phyloP scores from a whole-genome alignment of 2,329 filamentous ascomycete species.

The Fusarium nanum region DNA sequence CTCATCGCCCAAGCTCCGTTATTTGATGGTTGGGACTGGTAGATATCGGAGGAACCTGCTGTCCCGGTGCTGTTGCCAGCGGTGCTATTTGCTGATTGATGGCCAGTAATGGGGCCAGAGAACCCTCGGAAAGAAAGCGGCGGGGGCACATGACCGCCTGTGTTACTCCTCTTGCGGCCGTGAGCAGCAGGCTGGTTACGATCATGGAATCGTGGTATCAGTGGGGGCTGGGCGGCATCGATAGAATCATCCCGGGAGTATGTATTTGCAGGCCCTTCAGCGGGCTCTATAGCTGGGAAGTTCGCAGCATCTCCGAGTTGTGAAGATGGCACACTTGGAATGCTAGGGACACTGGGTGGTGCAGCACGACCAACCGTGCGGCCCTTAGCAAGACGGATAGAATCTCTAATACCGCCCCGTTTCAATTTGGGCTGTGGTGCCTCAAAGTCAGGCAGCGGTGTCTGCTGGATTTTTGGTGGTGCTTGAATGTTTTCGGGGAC shows the following conservation, averaged over 20 bases:
- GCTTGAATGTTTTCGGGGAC: constrained; percentile 77
- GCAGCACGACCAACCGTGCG: constrained; percentile 60
- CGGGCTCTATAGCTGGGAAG: constrained; percentile 56
- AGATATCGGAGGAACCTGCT: constrained; percentile 70
- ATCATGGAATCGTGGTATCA: constrained; percentile 76
- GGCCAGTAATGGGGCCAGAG: constrained; percentile 65
- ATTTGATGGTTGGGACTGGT: constrained; percentile 65
- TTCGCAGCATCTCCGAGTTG: constrained; percentile 52
- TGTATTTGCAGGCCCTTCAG: constrained; percentile 51
- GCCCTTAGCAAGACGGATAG: constrained; percentile 87
- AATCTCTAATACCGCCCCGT: constrained; percentile 79
- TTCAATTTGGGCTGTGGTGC: constrained; percentile 60
- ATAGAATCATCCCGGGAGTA: constrained; percentile 62
- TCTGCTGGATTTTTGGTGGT: constrained; percentile 57
- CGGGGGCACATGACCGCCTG: constrained; percentile 77
- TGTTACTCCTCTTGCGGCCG: constrained; percentile 89
- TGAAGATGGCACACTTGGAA: constrained; percentile 54
- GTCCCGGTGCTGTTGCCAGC: constrained; percentile 68
- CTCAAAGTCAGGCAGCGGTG: constrained; percentile 64
- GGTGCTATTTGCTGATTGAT: constrained; percentile 66
- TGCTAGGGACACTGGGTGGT: constrained; percentile 65
- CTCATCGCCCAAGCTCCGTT: constrained; percentile 59
- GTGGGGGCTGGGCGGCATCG: constrained; percentile 76
- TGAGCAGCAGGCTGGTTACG: constrained; percentile 67
- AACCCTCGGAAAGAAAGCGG: constrained; percentile 83